A percentile compares a stretch with the other conserved stretches of the same genome.
These are phyloP conservation scores for Alternaria longipes DNA, from an alignment of 2,329 filamentous ascomycete species.

Conservation along the genomic window DNA sequence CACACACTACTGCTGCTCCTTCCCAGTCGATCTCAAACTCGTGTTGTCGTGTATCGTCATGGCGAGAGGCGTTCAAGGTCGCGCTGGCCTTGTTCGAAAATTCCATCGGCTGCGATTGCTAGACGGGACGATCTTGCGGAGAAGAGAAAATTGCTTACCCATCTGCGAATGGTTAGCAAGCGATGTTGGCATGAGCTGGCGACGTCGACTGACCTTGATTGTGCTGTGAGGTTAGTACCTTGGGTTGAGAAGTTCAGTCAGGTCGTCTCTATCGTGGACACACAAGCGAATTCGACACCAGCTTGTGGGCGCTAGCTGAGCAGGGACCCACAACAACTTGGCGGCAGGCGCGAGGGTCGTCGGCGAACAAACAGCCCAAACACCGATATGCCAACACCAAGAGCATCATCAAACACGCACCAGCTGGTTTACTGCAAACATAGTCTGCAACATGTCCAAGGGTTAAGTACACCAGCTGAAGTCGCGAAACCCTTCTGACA, in stretches of 20 bases:
- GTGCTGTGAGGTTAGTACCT: conserved; percentile 58
- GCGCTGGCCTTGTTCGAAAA: conserved; percentile 31
- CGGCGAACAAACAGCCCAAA: conserved; percentile 38
- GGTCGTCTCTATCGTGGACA: conserved; percentile 26
- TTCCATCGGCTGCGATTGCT: conserved; percentile 48
- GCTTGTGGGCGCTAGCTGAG: conserved; percentile 38
- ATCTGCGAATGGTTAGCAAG: conserved; percentile 60
- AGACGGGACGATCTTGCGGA: conserved; percentile 31
- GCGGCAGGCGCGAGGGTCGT: conserved; percentile 18
- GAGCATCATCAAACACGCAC: conserved; percentile 1
- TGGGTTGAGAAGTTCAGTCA: conserved; percentile 45
- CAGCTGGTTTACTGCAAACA: neutral
- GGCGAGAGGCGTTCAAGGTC: conserved; percentile 13
- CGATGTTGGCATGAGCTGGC: conserved; percentile 4
- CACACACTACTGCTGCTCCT: neutral
- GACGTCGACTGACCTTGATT: conserved; percentile 60
- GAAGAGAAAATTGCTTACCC: conserved; percentile 63
- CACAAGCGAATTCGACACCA: conserved; percentile 25
- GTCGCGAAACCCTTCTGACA: conserved; percentile 15
- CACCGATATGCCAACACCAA: conserved; percentile 25
- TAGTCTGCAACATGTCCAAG: conserved; percentile 4
- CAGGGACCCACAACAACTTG: conserved; percentile 21
- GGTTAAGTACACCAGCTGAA: conserved; percentile 6
- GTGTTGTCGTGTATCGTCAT: conserved; percentile 9
- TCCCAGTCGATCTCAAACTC: neutral